phyloP scores from a whole-genome alignment of 805 yeast species.

The Geotrichum ghanense region DNA sequence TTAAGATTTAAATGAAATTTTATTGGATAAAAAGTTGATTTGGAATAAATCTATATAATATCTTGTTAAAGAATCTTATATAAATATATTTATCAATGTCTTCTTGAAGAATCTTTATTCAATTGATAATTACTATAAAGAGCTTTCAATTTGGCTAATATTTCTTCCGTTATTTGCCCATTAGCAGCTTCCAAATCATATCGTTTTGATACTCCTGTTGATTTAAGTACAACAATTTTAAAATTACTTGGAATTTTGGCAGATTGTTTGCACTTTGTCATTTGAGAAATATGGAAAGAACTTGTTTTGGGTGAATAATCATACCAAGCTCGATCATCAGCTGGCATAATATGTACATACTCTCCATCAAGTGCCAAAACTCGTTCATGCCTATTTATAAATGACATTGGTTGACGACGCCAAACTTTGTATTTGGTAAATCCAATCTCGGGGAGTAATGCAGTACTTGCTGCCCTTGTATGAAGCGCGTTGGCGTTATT shows the following conservation, averaged over 20 bases:
- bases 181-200: slow-evolving; percentile 76
- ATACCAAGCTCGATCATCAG: slow-evolving; percentile 64
- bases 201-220: slow-evolving; percentile 53
- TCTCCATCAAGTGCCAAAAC: slow-evolving; percentile 90
- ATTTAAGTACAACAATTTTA: slow-evolving; percentile 65
- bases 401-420: slow-evolving; percentile 79
- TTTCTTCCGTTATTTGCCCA: slow-evolving; percentile 53
- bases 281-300: slow-evolving; percentile 74
- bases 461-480: slow-evolving; percentile 3
- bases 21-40: no score
- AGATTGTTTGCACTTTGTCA: slow-evolving; percentile 64
- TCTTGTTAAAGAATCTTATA: no score
- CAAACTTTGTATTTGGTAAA: slow-evolving; percentile 80
- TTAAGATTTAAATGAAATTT: no score
- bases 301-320: slow-evolving; percentile 66
- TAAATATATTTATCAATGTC: not conserved
- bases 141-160: slow-evolving; percentile 47
- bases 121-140: not conserved
- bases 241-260: slow-evolving; percentile 66
- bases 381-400: slow-evolving; percentile 69
- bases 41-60: no score
- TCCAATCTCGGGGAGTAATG: slow-evolving; percentile 25
- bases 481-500: slow-evolving; percentile 1
- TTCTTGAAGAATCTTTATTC: not conserved
- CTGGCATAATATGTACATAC: slow-evolving; percentile 77